Evolutionary conservation across 2,329 filamentous ascomycete genomes (phyloP).

Genomic region (Lizonia empirigonia): DNA sequence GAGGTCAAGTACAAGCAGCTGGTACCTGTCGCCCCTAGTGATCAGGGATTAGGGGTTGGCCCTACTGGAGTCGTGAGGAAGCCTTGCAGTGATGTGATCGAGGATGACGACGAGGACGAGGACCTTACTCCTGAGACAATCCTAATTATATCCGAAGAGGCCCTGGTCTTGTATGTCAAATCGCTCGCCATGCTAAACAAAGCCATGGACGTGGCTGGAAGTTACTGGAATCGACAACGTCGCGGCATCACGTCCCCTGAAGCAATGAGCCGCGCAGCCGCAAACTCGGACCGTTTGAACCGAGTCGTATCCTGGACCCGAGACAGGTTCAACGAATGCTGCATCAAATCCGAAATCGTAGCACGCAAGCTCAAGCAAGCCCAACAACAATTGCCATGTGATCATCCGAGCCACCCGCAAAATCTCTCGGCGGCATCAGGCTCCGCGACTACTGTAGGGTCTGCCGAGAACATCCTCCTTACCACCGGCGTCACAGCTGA

Average conservation of each 20-base stretch:
- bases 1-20: constrained; percentile 99
- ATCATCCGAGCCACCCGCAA: constrained; percentile 83
- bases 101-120: constrained; percentile 56
- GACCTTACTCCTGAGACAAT: constrained; percentile 86
- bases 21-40: constrained; percentile 80
- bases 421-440: constrained; percentile 70
- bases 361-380: constrained; percentile 84
- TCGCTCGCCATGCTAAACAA: constrained; percentile 86
- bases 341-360: constrained; percentile 96
- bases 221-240: constrained; percentile 88
- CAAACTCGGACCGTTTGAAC: constrained; percentile 75
- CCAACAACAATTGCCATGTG: constrained; percentile 79
- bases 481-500: constrained; percentile 91
- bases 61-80: constrained; percentile 55
- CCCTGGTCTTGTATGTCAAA: constrained; percentile 94
- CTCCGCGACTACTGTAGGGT: constrained; percentile 64
- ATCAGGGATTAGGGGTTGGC: constrained; percentile 68
- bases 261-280: constrained; percentile 44
- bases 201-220: constrained; percentile 91
- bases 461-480: constrained; percentile 78
- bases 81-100: constrained; percentile 55
- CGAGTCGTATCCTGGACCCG: constrained; percentile 96
- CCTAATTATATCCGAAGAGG: constrained; percentile 88
- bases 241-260: constrained; percentile 60
- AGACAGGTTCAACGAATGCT: constrained; percentile 90